phyloP scores from a whole-genome alignment of 352 stramenopile species.

The Nothophytophthora sp. region DNA sequence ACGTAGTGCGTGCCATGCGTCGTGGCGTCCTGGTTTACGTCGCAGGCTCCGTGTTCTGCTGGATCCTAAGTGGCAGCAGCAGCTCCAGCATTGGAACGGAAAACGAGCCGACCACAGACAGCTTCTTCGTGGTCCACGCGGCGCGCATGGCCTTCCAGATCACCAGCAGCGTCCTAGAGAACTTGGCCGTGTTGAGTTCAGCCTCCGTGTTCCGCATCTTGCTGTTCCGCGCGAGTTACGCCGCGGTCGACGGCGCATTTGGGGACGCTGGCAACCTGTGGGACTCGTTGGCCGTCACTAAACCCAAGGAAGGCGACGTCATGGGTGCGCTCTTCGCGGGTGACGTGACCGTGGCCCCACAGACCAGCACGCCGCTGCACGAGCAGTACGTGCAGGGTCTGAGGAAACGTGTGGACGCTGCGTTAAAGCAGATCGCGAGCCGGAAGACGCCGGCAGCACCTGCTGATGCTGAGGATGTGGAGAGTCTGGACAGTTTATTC shows the following conservation, averaged over 20 bases:
- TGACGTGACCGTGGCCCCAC: slow-evolving; percentile 16
- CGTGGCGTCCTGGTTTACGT: slow-evolving; percentile 44
- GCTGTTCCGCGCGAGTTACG: slow-evolving; percentile 46
- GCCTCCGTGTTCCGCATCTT: slow-evolving; percentile 54
- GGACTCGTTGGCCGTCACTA: slow-evolving; percentile 23
- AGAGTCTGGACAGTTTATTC: slow-evolving; percentile 46
- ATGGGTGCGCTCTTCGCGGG: slow-evolving; percentile 20
- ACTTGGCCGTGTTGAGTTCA: slow-evolving; percentile 37
- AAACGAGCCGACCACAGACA: background rate
- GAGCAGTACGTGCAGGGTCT: slow-evolving; percentile 47
- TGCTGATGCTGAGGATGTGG: slow-evolving; percentile 40
- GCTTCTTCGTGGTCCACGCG: slow-evolving; percentile 28
- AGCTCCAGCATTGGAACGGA: background rate
- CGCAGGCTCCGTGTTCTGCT: slow-evolving; percentile 23
- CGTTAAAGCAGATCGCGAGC: slow-evolving; percentile 32
- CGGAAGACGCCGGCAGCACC: slow-evolving; percentile 22
- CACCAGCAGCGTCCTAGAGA: slow-evolving; percentile 46
- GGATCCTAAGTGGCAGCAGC: slow-evolving; percentile 9
- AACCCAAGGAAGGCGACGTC: slow-evolving; percentile 34
- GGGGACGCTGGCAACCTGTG: slow-evolving; percentile 30
- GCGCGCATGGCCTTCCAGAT: slow-evolving; percentile 42
- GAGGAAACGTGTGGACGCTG: slow-evolving; percentile 34
- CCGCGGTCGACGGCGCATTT: slow-evolving; percentile 20
- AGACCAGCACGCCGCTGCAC: slow-evolving; percentile 27
- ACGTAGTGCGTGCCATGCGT: slow-evolving; percentile 43